Evolutionary conservation across 1,139 yeast species (phyloP).

Genomic region (Debaryomycetaceae sp.): DNA sequence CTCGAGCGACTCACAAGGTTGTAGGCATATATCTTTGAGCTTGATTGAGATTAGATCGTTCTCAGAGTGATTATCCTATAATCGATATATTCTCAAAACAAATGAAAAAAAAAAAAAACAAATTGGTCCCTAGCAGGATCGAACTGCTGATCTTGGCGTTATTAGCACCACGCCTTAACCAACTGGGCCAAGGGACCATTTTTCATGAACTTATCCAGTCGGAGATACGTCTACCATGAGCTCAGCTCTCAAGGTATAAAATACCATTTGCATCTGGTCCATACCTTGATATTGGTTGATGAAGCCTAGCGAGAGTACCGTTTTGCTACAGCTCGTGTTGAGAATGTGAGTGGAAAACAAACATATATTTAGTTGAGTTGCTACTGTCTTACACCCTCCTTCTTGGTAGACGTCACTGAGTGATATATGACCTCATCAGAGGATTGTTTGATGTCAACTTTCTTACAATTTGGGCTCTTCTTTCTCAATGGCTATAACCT

Average conservation of each 20-base stretch:
- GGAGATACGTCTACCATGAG: too few relatives aligned
- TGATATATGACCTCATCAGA: too few relatives aligned
- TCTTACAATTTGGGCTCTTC: constrained; percentile 36
- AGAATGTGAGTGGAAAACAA: too few relatives aligned
- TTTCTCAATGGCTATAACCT: constrained; percentile 73
- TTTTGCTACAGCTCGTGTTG: too few relatives aligned
- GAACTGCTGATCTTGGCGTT: constrained; percentile 82
- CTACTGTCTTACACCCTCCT: too few relatives aligned
- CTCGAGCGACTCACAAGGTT: not conserved
- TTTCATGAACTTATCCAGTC: not conserved
- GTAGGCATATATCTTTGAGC: not conserved
- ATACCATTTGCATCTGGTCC: too few relatives aligned
- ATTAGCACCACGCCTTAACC: constrained; percentile 92
- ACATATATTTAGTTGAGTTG: too few relatives aligned
- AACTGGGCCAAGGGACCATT: constrained; percentile 81
- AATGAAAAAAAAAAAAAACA: not conserved
- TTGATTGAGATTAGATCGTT: constrained; percentile 42
- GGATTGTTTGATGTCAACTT: not conserved
- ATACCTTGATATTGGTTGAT: too few relatives aligned
- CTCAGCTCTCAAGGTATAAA: too few relatives aligned
- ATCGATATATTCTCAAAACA: too few relatives aligned
- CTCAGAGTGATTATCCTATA: constrained; percentile 14
- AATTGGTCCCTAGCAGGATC: constrained; percentile 81
- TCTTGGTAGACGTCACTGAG: too few relatives aligned
- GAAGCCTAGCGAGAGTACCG: too few relatives aligned